Base-by-base conservation (phyloP, 306 rosid species). In the Trifolium fragiferum region DNA sequence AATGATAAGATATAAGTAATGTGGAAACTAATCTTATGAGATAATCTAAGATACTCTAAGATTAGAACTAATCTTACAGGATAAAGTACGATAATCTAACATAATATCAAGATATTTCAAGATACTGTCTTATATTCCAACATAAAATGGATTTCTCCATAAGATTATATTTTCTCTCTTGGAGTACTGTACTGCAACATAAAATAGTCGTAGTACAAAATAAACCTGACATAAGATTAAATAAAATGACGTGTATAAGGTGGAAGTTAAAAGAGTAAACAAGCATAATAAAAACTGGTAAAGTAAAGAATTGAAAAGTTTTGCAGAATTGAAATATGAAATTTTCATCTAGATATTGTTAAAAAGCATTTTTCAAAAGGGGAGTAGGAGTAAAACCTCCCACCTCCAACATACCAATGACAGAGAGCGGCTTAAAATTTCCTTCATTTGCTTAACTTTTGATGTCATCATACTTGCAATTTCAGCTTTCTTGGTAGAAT, bases 371-470 rank as follows among this genome's bases (percentile, higher is more conserved):
- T 27, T 44, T 8, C 43, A 25, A 69, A 76, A 77, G 58, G 21
- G 10, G 69, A 32, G 23, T 46, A 19, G 38, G 53, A 64, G 72
- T 44, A 71, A 38, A 70, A 65, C 49, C 32, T 44, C 65, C 47
- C 77, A 60, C 55, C 30, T 25, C 57, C 10, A 78, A 82, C 86
- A 47, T 87, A 93, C 98, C 98, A 21, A 61, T 54, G 94, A 53
- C 82, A 89, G 74, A 43, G 81, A 82, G 69, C 77, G 85, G 59
- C 82, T 83, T 84, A 89, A 76, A 38, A 77, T 83, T 40, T 86
- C 90, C 86, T 84, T 88, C 94, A 78, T 73, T 83, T 87, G 82
- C 75, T 87, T 84, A 68, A 87, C 86, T 84, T 91, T 91, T 37
- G 91, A 74, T 18, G 94, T 89, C 70, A 73, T 87, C 96, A 91